Evolutionary conservation across 75 land plant species (phyloP), one percentile per base, ranked within the genome.

Genomic region (Picea sitchensis): DNA sequence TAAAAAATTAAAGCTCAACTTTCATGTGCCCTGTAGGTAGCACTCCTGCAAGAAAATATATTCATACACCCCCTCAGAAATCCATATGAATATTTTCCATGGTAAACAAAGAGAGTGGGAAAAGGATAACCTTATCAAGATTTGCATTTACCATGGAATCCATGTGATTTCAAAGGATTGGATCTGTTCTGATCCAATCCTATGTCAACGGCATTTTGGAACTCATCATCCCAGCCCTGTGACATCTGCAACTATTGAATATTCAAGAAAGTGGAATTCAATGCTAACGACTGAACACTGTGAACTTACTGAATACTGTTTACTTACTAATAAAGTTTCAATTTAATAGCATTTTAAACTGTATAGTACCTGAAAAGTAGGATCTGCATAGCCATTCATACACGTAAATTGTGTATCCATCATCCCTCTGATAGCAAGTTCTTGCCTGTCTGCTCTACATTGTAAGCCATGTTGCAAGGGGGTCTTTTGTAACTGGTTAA

Each of bases 181-280:
- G 77, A 75, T 62, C 84, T 82, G 64, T 75, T 83, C 74, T 82
- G 92, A 34, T 75, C 83, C 56, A 81, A 85, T 57, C 91, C 88
- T 92, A 92, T 94, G 54, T 94, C 92, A 36, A 90, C 93, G 36
- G 89, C 75, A 60, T 76, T 92, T 36, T 90, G 91, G 15, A 94
- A 89, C 58, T 92, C 96, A 75, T 91, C 91, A 51, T 89, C 92
- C 92, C 95, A 92, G 11, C 85, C 79, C 57, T 76, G 60, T 23
- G 91, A 36, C 77, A 83, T 47, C 96, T 93, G 87, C 54, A 85
- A 75, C 56, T 51, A 51, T 51, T 51, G 56, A 51, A 51, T 51
- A 51, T 51, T 51, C 56, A 51, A 51, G 11, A 51, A 51, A 51
- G 1, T 51, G 56, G 56, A 51, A 51, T 12, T 51, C 12, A 9